These are phyloP conservation scores for Fusarium tupiense DNA, from an alignment of 2,329 filamentous ascomycete genomes.

Conservation along the genomic window DNA sequence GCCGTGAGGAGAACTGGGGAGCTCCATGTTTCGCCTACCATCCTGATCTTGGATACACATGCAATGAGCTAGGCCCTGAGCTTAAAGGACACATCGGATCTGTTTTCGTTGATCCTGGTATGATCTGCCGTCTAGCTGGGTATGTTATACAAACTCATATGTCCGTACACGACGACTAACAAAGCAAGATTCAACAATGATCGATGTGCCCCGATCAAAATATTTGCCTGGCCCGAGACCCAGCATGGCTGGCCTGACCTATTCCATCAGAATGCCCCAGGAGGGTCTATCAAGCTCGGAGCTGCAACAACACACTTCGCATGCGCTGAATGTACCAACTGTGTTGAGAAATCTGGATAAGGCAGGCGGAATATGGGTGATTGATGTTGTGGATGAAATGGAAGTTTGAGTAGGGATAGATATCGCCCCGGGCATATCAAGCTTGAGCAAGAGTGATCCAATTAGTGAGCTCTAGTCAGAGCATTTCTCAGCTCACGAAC, in stretches of 20 bases:
- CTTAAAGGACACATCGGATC: constrained; percentile 39
- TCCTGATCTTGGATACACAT: constrained; percentile 39
- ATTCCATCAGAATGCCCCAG: constrained; percentile 25
- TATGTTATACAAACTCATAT: constrained; percentile 1
- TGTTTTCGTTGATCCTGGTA: constrained; percentile 38
- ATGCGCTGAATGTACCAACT: constrained; percentile 39
- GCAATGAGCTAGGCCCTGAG: constrained; percentile 31
- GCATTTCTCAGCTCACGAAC: background rate
- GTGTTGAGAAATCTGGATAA: constrained; percentile 14
- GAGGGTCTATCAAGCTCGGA: constrained; percentile 23
- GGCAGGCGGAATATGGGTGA: background rate
- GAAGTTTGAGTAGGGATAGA: background rate
- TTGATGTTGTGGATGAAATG: background rate
- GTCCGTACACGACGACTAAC: constrained; percentile 2
- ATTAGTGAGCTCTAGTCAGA: background rate
- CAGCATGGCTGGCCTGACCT: constrained; percentile 33
- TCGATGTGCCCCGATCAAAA: constrained; percentile 27
- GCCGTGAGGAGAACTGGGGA: constrained; percentile 41
- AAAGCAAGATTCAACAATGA: constrained; percentile 2
- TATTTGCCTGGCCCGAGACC: constrained; percentile 43
- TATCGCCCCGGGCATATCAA: background rate
- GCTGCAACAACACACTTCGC: constrained; percentile 40
- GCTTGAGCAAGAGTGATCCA: background rate
- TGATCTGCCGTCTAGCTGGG: constrained; percentile 40
- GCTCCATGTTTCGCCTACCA: constrained; percentile 37